Conservation (phyloP, 768 basidiomycete species). For the Lentinula sp. region DNA sequence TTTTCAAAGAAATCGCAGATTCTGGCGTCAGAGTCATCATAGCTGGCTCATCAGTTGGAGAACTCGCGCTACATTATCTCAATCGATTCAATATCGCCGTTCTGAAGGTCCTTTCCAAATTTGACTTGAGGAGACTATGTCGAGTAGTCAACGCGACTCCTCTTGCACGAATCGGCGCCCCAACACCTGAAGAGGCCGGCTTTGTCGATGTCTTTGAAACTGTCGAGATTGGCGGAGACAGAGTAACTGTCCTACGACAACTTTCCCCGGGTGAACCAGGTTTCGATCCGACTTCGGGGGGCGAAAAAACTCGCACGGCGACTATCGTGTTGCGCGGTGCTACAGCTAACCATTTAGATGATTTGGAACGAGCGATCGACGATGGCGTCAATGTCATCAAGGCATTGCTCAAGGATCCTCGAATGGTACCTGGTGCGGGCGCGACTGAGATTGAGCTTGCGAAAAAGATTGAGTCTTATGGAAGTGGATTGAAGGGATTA, state of each 20-base stretch:
- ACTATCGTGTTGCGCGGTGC: constrained; percentile 96
- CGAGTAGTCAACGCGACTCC: constrained; percentile 96
- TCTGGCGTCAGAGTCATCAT: constrained; percentile 92
- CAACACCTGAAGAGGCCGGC: constrained; percentile 94
- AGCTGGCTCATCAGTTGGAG: constrained; percentile 88
- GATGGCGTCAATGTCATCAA: constrained; percentile 98
- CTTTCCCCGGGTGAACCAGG: constrained; percentile 60
- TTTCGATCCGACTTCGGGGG: constrained; percentile 41
- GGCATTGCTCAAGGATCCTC: constrained; percentile 80
- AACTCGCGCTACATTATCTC: constrained; percentile 95
- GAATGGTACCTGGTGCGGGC: constrained; percentile 91
- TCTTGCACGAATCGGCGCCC: constrained; percentile 91
- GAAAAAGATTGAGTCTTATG: constrained; percentile 76
- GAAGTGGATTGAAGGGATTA: constrained; percentile 83
- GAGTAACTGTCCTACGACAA: constrained; percentile 94
- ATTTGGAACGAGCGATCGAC: constrained; percentile 93
- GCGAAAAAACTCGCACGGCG: constrained; percentile 81
- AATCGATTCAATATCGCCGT: constrained; percentile 92
- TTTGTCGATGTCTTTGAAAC: constrained; percentile 93
- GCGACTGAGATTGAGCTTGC: constrained; percentile 94
- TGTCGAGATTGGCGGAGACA: constrained; percentile 93
- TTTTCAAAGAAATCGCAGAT: constrained; percentile 95
- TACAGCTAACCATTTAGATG: constrained; percentile 90
- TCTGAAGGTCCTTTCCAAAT: constrained; percentile 96
- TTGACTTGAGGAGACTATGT: constrained; percentile 90